These are phyloP conservation scores for Furcasterigmium sp. DNA, from an alignment of 2,329 filamentous ascomycete genomes.

Conservation along the genomic window DNA sequence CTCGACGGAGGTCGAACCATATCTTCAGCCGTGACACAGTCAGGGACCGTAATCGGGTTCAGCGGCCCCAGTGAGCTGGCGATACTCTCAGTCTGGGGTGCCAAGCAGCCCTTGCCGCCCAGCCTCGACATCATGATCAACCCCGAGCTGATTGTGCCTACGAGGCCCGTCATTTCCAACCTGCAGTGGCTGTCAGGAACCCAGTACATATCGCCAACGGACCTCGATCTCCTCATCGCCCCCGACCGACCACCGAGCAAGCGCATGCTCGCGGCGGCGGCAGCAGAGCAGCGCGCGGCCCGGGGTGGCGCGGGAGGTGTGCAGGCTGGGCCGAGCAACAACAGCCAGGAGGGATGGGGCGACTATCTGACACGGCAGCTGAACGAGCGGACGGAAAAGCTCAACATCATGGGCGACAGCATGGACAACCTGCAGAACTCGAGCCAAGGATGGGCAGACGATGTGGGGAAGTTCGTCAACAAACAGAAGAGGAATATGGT, in stretches of 20 bases:
- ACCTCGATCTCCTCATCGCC: constrained; percentile 87
- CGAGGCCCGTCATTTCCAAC: constrained; percentile 89
- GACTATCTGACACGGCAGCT: constrained; percentile 83
- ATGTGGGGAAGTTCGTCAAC: constrained; percentile 80
- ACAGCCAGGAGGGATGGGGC: constrained; percentile 58
- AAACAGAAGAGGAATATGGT: constrained; percentile 85
- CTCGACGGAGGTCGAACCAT: constrained; percentile 70
- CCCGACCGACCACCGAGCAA: constrained; percentile 84
- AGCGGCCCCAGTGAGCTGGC: constrained; percentile 81
- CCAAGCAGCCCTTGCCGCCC: constrained; percentile 57
- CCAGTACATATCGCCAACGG: constrained; percentile 79
- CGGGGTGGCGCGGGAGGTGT: constrained; percentile 27
- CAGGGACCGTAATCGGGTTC: constrained; percentile 84
- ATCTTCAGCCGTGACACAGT: constrained; percentile 65
- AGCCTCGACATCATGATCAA: constrained; percentile 74
- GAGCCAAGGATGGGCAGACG: constrained; percentile 78
- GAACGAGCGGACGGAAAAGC: constrained; percentile 83
- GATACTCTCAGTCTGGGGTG: constrained; percentile 80
- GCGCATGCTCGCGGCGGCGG: constrained; percentile 76
- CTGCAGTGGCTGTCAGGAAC: constrained; percentile 96
- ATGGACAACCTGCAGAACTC: constrained; percentile 80
- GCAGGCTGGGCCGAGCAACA: constrained; percentile 14
- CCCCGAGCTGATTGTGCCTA: constrained; percentile 64
- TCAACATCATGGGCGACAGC: constrained; percentile 75
- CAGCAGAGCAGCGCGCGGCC: constrained; percentile 63